Evolutionary conservation across 331 rosid genomes (phyloP).

Genomic region (Dryas integrifolia): DNA sequence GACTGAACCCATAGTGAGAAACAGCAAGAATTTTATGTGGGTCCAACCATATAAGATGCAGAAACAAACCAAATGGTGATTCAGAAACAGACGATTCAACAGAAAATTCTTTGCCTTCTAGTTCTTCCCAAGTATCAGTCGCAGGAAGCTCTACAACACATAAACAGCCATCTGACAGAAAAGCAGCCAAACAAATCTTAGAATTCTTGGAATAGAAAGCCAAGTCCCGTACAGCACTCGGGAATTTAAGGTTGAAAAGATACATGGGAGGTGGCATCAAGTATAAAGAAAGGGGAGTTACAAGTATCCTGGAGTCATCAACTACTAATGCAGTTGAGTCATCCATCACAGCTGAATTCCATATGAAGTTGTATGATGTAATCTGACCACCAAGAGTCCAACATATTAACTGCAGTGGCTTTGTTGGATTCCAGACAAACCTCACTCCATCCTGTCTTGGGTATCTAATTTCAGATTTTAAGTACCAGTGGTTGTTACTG

Average conservation of each 20-base stretch:
- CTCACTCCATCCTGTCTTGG: constrained; percentile 58
- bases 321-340: constrained; percentile 70
- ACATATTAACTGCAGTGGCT: constrained; percentile 72
- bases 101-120: constrained; percentile 70
- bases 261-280: constrained; percentile 93
- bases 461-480: constrained; percentile 82
- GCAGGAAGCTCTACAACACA: constrained; percentile 78
- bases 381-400: constrained; percentile 86
- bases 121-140: constrained; percentile 83
- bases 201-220: constrained; percentile 59
- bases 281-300: constrained; percentile 67
- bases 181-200: constrained; percentile 66
- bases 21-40: constrained; percentile 62
- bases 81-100: constrained; percentile 58
- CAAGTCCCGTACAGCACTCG: constrained; percentile 60
- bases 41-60: constrained; percentile 83
- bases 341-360: constrained; percentile 74
- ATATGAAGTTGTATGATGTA: constrained; percentile 60
- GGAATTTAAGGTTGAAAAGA: constrained; percentile 68
- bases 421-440: constrained; percentile 77
- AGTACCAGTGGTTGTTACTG: constrained; percentile 91
- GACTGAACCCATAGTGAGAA: constrained; percentile 68
- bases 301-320: constrained; percentile 63
- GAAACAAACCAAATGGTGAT: constrained; percentile 50
- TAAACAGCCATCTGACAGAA: constrained; percentile 69